Evolutionary conservation across 2,329 filamentous ascomycete species (phyloP).

Genomic region (Mycosphaerelloides madeirae): DNA sequence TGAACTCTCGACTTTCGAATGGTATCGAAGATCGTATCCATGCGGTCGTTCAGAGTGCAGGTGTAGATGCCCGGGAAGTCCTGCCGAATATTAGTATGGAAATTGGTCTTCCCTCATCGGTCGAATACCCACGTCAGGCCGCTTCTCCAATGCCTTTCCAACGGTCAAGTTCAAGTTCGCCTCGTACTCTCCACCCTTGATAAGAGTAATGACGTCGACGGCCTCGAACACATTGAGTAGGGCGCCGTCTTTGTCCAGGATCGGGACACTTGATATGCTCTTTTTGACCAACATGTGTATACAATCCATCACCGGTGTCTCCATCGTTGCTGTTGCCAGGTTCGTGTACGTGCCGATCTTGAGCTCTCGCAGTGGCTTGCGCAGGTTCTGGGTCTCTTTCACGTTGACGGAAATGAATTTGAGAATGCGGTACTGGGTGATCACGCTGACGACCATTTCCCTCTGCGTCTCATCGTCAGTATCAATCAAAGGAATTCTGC

Average conservation of each 20-base stretch:
- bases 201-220: slow-evolving; percentile 92
- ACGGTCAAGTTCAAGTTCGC: slow-evolving; percentile 73
- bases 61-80: slow-evolving; percentile 97
- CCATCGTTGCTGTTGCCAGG: slow-evolving; percentile 79
- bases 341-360: slow-evolving; percentile 78
- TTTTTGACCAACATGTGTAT: slow-evolving; percentile 88
- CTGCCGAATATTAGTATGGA: slow-evolving; percentile 34
- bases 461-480: slow-evolving; percentile 89
- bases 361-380: slow-evolving; percentile 80
- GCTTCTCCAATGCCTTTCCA: slow-evolving; percentile 81
- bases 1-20: slow-evolving; percentile 93
- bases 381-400: slow-evolving; percentile 78
- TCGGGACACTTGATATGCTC: slow-evolving; percentile 92
- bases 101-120: not conserved
- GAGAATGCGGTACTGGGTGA: slow-evolving; percentile 96
- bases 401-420: slow-evolving; percentile 98
- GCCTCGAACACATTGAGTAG: slow-evolving; percentile 97
- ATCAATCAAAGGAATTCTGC: slow-evolving; percentile 89
- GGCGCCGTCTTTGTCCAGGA: slow-evolving; percentile 72
- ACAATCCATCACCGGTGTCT: slow-evolving; percentile 85
- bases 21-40: slow-evolving; percentile 95
- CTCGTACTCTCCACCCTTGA: slow-evolving; percentile 89
- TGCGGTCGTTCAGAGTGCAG: slow-evolving; percentile 81
- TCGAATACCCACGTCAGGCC: slow-evolving; percentile 59
- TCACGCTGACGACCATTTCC: slow-evolving; percentile 90